phyloP scores from a whole-genome alignment of 768 basidiomycete genomes.

The Termitomyces sp. region DNA sequence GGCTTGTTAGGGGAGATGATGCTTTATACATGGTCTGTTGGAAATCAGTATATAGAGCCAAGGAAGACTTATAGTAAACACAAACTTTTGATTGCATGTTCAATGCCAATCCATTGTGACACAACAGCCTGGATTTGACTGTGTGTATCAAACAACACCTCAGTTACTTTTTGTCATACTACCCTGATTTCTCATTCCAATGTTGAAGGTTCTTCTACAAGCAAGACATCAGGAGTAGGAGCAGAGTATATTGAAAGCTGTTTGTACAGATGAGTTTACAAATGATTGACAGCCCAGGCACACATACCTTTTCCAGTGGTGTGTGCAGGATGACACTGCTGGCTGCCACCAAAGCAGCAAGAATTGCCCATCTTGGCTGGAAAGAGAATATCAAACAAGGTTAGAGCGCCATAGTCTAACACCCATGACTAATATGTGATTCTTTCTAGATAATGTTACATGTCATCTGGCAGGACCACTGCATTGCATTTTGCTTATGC shows the following conservation, averaged over 20 bases:
- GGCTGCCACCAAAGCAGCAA: constrained; percentile 31
- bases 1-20: constrained; percentile 78
- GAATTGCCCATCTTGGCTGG: constrained; percentile 33
- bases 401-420: neutral
- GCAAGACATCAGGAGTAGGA: constrained; percentile 56
- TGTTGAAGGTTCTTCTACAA: constrained; percentile 73
- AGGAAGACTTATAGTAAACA: constrained; percentile 14
- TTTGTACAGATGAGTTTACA: neutral
- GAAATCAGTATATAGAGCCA: neutral
- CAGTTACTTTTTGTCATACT: constrained; percentile 56
- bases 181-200: constrained; percentile 77
- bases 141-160: constrained; percentile 54
- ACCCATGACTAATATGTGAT: constrained; percentile 11
- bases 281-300: neutral
- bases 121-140: constrained; percentile 69
- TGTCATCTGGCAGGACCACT: neutral
- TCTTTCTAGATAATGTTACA: neutral
- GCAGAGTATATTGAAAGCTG: constrained; percentile 85
- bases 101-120: constrained; percentile 81
- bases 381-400: neutral
- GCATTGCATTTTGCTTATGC: neutral
- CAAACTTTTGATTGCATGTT: constrained; percentile 83
- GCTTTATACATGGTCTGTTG: constrained; percentile 74
- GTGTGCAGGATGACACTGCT: constrained; percentile 29
- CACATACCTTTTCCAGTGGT: constrained; percentile 27